phyloP scores from a whole-genome alignment of 2,329 filamentous ascomycete genomes.

The Fusarium coicis region DNA sequence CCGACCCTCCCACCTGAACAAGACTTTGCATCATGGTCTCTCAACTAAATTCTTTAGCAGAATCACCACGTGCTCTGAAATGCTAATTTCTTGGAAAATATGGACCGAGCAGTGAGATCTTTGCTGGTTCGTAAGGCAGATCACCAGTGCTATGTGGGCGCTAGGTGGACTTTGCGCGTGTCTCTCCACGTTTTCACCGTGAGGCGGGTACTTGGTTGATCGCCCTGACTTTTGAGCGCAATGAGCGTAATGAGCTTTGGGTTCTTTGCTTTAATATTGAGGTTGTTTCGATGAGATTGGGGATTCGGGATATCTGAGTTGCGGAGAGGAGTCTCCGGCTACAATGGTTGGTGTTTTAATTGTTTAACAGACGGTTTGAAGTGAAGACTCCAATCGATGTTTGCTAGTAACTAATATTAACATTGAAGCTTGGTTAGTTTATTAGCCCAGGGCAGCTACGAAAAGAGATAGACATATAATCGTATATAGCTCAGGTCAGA shows the following conservation, averaged over 20 bases:
- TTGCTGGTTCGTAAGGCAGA: not conserved
- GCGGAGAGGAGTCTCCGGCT: conserved; percentile 6
- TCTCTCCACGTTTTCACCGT: conserved; percentile 4
- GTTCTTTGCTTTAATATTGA: not conserved
- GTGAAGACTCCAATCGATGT: not conserved
- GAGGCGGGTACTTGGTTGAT: conserved; percentile 12
- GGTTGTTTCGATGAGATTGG: conserved; percentile 2
- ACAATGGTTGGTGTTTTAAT: not conserved
- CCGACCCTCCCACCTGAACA: not conserved
- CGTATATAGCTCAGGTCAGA: not conserved
- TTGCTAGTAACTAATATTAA: not conserved
- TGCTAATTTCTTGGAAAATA: not conserved
- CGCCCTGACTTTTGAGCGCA: conserved; percentile 17
- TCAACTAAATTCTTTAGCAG: conserved; percentile 5
- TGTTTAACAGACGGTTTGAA: not conserved
- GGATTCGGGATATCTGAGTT: not conserved
- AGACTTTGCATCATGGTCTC: conserved; percentile 15
- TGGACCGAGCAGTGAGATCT: not conserved
- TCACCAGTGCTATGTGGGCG: not conserved
- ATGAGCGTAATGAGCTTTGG: not conserved
- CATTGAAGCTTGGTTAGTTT: too few relatives aligned
- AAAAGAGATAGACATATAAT: too few relatives aligned
- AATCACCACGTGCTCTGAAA: conserved; percentile 14
- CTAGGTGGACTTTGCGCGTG: conserved; percentile 5
- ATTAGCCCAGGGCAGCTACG: not conserved